Evolutionary conservation across 1,284 basidiomycete species (phyloP).

Genomic region (Irpex sp.): DNA sequence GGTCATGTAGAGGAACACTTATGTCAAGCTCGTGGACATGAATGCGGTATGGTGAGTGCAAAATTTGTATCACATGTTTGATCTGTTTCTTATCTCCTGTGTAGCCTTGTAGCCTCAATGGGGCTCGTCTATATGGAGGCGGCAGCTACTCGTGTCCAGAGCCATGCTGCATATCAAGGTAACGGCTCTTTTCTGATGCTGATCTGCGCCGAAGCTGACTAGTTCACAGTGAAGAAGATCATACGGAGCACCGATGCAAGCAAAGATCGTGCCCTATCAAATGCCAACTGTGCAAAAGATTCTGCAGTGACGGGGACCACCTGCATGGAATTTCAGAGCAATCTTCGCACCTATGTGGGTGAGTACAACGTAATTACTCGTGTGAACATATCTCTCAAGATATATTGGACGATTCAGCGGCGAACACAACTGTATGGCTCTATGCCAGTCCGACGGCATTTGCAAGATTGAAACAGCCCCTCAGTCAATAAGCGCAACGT

Average conservation of each 20-base stretch:
- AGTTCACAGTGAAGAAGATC: conserved; percentile 40
- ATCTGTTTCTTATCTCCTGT: too few species aligned
- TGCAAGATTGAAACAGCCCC: conserved; percentile 58
- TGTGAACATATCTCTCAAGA: too few species aligned
- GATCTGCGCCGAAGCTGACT: neutral
- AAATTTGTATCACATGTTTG: neutral
- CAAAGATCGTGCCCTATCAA: conserved; percentile 47
- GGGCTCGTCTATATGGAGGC: conserved; percentile 30
- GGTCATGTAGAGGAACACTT: conserved; percentile 45
- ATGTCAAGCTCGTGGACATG: conserved; percentile 50
- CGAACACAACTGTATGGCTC: conserved; percentile 42
- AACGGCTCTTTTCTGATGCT: conserved; percentile 10
- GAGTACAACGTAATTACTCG: too few species aligned
- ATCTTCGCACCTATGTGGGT: conserved; percentile 60
- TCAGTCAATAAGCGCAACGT: conserved; percentile 54
- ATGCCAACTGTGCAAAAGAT: conserved; percentile 51
- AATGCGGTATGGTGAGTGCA: conserved; percentile 48
- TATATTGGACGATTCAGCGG: too few species aligned
- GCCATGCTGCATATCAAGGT: conserved; percentile 44
- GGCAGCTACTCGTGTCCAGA: conserved; percentile 37
- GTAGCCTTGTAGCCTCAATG: conserved; percentile 44
- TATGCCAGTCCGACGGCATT: conserved; percentile 43
- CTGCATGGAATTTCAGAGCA: conserved; percentile 43
- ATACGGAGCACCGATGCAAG: conserved; percentile 46
- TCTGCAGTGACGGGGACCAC: conserved; percentile 47